phyloP scores from a whole-genome alignment of 768 basidiomycete species.

The Podaxis sp. region DNA sequence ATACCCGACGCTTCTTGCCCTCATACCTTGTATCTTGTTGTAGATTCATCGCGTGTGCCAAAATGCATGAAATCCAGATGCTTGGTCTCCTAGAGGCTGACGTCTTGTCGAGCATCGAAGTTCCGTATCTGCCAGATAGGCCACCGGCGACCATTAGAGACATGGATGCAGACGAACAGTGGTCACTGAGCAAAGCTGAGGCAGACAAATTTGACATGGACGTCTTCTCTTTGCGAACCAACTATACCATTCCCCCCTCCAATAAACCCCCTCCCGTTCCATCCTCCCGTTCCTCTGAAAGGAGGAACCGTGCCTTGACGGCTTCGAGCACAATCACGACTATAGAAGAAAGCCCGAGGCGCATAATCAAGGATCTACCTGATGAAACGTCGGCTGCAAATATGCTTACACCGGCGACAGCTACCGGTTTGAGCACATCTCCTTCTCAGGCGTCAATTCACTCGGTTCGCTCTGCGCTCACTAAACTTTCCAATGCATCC shows the following conservation, averaged over 20 bases:
- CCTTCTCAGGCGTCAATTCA: constrained; percentile 68
- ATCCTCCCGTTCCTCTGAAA: constrained; percentile 40
- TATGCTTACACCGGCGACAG: constrained; percentile 20
- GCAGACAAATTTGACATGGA: constrained; percentile 76
- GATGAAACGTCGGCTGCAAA: constrained; percentile 34
- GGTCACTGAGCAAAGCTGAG: constrained; percentile 45
- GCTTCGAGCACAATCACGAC: constrained; percentile 47
- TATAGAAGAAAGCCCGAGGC: constrained; percentile 71
- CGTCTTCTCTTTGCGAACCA: constrained; percentile 51
- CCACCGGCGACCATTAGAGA: constrained; percentile 23
- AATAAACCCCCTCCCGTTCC: constrained; percentile 32
- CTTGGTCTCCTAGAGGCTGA: constrained; percentile 90
- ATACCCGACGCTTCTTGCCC: background rate
- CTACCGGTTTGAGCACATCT: constrained; percentile 48
- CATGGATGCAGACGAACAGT: constrained; percentile 30
- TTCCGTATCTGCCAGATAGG: constrained; percentile 68
- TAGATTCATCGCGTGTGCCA: constrained; percentile 91
- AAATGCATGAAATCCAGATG: constrained; percentile 97
- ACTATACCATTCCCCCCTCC: constrained; percentile 30
- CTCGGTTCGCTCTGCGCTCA: constrained; percentile 50
- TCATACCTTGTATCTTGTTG: constrained; percentile 7
- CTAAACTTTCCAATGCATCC: constrained; percentile 19
- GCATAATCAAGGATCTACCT: constrained; percentile 49
- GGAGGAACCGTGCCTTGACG: constrained; percentile 50
- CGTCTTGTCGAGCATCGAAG: constrained; percentile 83